Evolutionary conservation across 23 red algal genomes (phyloP).

Genomic region (Chondrus crispus): DNA sequence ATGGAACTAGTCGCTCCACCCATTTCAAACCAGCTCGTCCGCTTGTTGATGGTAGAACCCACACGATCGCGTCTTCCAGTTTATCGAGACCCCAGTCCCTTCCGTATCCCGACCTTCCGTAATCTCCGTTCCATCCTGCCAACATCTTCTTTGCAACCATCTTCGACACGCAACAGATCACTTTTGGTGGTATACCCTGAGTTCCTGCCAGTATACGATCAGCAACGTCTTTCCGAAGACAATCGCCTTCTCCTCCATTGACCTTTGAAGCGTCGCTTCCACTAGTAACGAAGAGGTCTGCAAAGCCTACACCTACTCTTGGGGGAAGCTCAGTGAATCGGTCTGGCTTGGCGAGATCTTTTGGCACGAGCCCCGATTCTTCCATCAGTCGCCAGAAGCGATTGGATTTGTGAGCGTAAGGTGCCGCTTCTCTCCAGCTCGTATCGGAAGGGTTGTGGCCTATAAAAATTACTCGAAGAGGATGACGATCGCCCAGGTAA

Average conservation of each 20-base stretch:
- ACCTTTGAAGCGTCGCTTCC: constrained; percentile 64
- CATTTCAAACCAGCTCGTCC: constrained; percentile 52
- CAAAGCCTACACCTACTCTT: constrained; percentile 32
- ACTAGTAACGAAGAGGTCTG: constrained; percentile 50
- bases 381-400: constrained; percentile 51
- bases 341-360: constrained; percentile 7
- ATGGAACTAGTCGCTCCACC: constrained; percentile 31
- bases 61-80: constrained; percentile 20
- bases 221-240: not conserved
- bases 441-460: constrained; percentile 62
- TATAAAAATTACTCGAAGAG: constrained; percentile 58
- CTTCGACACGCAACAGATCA: constrained; percentile 46
- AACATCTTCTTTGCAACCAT: constrained; percentile 49
- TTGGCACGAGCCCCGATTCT: constrained; percentile 30
- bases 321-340: constrained; percentile 1
- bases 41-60: constrained; percentile 57
- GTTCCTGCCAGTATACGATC: constrained; percentile 5
- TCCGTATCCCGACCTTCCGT: constrained; percentile 17
- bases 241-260: not conserved
- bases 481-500: constrained; percentile 44
- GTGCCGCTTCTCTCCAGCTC: constrained; percentile 47
- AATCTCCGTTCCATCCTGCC: constrained; percentile 30
- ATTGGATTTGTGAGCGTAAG: constrained; percentile 57
- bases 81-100: constrained; percentile 24
- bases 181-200: not conserved